phyloP scores from a whole-genome alignment of 2,329 filamentous ascomycete genomes.

The Cladosporium sp. region DNA sequence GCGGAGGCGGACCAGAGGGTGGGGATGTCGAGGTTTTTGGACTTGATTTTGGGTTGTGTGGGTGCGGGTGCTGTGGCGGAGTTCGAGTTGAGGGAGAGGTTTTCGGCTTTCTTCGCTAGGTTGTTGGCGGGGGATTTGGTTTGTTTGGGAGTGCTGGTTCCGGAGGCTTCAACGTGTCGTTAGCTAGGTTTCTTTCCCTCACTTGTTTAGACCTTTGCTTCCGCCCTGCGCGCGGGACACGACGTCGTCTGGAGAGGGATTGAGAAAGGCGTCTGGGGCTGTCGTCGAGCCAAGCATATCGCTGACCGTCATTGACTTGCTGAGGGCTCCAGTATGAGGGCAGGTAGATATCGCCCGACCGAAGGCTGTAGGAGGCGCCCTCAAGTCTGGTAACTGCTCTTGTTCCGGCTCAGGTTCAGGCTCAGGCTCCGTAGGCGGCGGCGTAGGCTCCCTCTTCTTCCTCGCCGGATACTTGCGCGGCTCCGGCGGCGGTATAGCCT shows the following conservation, averaged over 20 bases:
- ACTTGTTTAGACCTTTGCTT: slow-evolving; percentile 29
- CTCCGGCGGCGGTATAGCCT: not conserved
- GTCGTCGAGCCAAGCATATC: slow-evolving; percentile 22
- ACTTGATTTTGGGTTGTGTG: slow-evolving; percentile 43
- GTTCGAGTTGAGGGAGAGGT: slow-evolving; percentile 21
- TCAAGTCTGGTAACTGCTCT: slow-evolving; percentile 23
- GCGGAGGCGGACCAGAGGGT: slow-evolving; percentile 23
- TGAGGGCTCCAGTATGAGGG: slow-evolving; percentile 1
- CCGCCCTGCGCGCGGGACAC: slow-evolving; percentile 24
- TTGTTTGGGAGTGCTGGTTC: not conserved
- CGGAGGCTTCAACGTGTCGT: not conserved
- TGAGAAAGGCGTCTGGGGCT: slow-evolving; percentile 22
- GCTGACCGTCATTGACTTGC: slow-evolving; percentile 16
- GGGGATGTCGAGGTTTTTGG: slow-evolving; percentile 74
- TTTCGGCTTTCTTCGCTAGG: slow-evolving; percentile 26
- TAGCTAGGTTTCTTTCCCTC: slow-evolving; percentile 13
- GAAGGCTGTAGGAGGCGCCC: slow-evolving; percentile 27
- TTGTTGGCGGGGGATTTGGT: slow-evolving; percentile 15
- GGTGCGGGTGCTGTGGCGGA: slow-evolving; percentile 12
- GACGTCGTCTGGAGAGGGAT: slow-evolving; percentile 29
- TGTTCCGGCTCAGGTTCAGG: slow-evolving; percentile 17
- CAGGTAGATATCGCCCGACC: slow-evolving; percentile 22
- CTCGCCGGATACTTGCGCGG: slow-evolving; percentile 22
- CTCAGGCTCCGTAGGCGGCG: slow-evolving; percentile 17
- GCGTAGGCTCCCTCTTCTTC: slow-evolving; percentile 25